Base-by-base conservation (phyloP, 2,329 filamentous ascomycete species). In the Colletotrichum sp. region DNA sequence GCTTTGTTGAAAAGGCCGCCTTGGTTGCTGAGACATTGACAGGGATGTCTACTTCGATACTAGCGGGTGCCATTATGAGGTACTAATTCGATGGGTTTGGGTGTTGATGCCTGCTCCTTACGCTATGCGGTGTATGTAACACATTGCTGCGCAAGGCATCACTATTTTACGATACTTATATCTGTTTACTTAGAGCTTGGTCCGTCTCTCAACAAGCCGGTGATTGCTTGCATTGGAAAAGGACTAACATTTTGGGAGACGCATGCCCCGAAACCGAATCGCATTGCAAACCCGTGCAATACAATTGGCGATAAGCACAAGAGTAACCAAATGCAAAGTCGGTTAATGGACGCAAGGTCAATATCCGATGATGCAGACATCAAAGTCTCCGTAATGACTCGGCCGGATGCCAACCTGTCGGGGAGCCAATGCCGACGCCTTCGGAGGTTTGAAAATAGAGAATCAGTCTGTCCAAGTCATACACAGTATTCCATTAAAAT, bases 1-100 rank as follows among this genome's bases (percentile, higher is more conserved):
- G 87, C 74, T 81, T 78, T 1, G 71, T 75, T 25, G 77, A 76
- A 6, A 77, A 77, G 12, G 61, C 19, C 12, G 69, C 68, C 61
- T 78, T 79, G 39, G 75, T 44, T 13, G 16, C 9, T 4, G 44
- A 49, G 11, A 11, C 27, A 15, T 29, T 52, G 8, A 25, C 39
- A 5, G 78, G 73, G 29, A 71, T 39, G 5, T 78, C 75, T 7
- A 67, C 62, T 13, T 80, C 80, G 15, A 80, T 72, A 11, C 80
- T 80, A 12, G 39, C 22, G 0, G 64, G 64, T 15, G 64, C 25
- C 64, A 67, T 67, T 3, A 4, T 25, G 64, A 30, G 7, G 9
- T 49, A 12, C 1, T 49, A 1, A 49, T 0, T 49, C 19, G 19
- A 49, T 49, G 3, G 19, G 12, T n/a, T 55, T 77, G 0, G 1